Base-by-base conservation (phyloP, 2,329 filamentous ascomycete genomes). In the Sclerotinia nivalis region DNA sequence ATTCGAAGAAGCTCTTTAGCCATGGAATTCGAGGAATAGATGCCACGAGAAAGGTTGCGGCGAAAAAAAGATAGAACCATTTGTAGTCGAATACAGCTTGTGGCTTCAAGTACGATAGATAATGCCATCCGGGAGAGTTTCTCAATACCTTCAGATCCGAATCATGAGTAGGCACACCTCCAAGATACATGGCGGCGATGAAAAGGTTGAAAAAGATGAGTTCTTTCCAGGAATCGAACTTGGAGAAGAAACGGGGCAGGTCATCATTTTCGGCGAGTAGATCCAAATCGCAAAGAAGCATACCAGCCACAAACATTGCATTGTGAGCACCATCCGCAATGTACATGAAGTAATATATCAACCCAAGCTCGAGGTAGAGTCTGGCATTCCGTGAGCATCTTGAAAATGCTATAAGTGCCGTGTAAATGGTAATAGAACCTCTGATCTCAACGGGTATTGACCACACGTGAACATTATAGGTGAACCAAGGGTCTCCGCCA, bases 21-120 rank as follows among this genome's bases (percentile, higher is more conserved):
- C 83, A 86, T 6, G 79, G 74, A n/a, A 91, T 83, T n/a, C 85
- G 85, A 9, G 86, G 85, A 3, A 87, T 80, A 0, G 84, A 82
- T 1, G 84, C 80, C 0, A 92, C 84, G 0, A 89, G 76, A 66
- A 89, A 82, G 34, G 82, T 80, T 1, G 88, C 83, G 0, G 87
- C 88, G 81, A 84, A 87, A 76, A 89, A 89, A 3, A 91, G 82
- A 76, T 84, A 91, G 79, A 90, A 90, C 88, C 88, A 91, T 78
- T 90, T 91, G 76, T 83, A 84, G 76, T 90, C 87, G 73, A 83
- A 89, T 15, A 89, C 86, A 1, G 88, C 88, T 75, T 90, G 87
- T 0, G 89, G 88, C 71, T 89, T 90, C 69, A 91, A 80, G 70
- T 83, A 83, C 0, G 87, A 75, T 12, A 77, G 54, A 60, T 73